Base-by-base conservation (phyloP, 139 green algal species). In the Chlamydomonas applanata region DNA sequence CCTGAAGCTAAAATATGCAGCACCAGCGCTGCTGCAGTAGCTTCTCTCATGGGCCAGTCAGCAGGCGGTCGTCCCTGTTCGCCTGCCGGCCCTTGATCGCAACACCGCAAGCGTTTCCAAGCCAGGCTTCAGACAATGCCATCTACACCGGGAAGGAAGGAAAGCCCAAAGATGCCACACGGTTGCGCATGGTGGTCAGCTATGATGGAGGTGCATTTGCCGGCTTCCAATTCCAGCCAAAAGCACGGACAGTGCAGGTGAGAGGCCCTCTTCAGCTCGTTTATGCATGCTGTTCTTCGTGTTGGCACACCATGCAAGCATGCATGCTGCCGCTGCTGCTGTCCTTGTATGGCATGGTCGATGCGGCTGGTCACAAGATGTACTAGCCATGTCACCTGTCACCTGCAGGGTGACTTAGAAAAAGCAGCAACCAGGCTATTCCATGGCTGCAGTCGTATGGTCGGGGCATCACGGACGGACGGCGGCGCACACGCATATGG, bases 211-310 rank as follows among this genome's bases (percentile, higher is more conserved):
- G 40, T 1, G 34, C 72, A 16, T 86, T 83, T 44, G 76, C 77
- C 2, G 81, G 81, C 2, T 86, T 86, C 54, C 81, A 86, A 70
- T 86, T 70, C n/a, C 81, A 86, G 70, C 75, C 76, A 40, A 72
- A 78, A 27, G 77, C 78, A 0, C 69, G 81, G 1, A 83, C 76
- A 0, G 74, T 83, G 14, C 82, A 87, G 75, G 75, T 56, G 35
- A 20, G n/a, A 27, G 20, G 7, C 25, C 3, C 3, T 54, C 32
- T 35, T 54, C 34, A 32, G n/a, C 33, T 17, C 11, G 33, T 33
- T 49, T 54, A 57, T 71, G 34, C 19, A 33, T 29, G 33, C 63
- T 30, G 63, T 29, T 11, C 4, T n/a, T n/a, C n/a, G n/a, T n/a
- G n/a, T n/a, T n/a, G n/a, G n/a, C n/a, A n/a, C n/a, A n/a, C n/a